phyloP scores from a whole-genome alignment of 1,284 basidiomycete genomes.

The Exsudoporus floridanus region DNA sequence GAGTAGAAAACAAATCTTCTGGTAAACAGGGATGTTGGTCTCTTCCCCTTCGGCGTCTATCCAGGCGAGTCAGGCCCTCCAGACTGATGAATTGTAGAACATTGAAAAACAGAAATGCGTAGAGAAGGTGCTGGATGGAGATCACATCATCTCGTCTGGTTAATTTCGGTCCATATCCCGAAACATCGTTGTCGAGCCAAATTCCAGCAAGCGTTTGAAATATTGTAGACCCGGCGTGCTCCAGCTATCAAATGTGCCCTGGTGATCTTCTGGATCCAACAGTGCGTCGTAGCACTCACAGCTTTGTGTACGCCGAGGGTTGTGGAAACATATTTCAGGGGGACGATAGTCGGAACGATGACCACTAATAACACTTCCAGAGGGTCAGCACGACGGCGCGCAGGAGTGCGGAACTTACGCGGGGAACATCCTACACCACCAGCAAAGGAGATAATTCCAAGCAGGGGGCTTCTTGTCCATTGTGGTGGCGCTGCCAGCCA shows the following conservation, averaged over 20 bases:
- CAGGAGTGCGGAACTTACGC: slow-evolving; percentile 42
- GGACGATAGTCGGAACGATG: slow-evolving; percentile 72
- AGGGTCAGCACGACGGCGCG: slow-evolving; percentile 3
- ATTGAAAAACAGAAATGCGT: slow-evolving; percentile 60
- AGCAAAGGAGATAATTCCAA: slow-evolving; percentile 62
- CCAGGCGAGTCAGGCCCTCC: slow-evolving; percentile 47
- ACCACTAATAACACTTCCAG: slow-evolving; percentile 66
- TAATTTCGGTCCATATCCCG: slow-evolving; percentile 27
- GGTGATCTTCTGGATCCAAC: background rate
- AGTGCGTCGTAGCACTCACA: slow-evolving; percentile 41
- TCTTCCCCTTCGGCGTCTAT: slow-evolving; percentile 37
- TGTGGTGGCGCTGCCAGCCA: slow-evolving; percentile 65
- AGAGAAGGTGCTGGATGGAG: slow-evolving; percentile 55
- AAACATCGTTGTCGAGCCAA: slow-evolving; percentile 40
- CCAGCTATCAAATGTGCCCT: slow-evolving; percentile 47
- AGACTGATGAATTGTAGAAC: slow-evolving; percentile 56
- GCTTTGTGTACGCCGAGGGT: slow-evolving; percentile 79
- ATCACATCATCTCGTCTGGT: slow-evolving; percentile 20
- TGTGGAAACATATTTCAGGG: slow-evolving; percentile 70
- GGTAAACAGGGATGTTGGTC: slow-evolving; percentile 15
- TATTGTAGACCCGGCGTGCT: slow-evolving; percentile 69
- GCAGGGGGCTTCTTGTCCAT: slow-evolving; percentile 57
- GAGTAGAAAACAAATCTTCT: slow-evolving; percentile 9
- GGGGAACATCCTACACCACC: slow-evolving; percentile 74
- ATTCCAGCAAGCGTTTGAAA: slow-evolving; percentile 71